Conservation (phyloP, 805 yeast genomes). For the Pichia scutulata region DNA sequence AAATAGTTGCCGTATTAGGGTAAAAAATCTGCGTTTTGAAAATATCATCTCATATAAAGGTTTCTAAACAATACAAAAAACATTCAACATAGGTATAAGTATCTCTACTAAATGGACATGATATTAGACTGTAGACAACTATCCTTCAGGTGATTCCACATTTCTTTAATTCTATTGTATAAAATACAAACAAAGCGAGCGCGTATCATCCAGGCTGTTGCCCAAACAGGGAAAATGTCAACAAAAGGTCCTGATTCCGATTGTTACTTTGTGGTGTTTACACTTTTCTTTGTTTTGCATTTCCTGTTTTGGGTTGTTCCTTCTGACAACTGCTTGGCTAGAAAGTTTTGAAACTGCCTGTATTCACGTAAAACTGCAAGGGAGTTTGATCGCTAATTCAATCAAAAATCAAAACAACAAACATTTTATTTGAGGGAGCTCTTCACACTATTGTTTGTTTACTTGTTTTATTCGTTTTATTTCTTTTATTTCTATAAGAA, state of each 20-base stretch:
- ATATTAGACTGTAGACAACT: not conserved
- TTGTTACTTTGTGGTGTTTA: not conserved
- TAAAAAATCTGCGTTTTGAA: not conserved
- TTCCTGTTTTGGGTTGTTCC: not conserved
- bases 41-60: not conserved
- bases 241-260: not conserved
- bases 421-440: not conserved
- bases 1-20: not conserved
- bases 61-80: too few relatives aligned
- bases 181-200: not conserved
- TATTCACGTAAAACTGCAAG: not conserved
- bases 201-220: not conserved
- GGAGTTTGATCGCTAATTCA: not conserved
- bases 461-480: not conserved
- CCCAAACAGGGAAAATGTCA: constrained; percentile 4
- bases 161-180: not conserved
- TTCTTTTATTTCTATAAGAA: not conserved
- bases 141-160: too few relatives aligned
- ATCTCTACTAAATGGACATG: too few relatives aligned
- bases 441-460: not conserved
- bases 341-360: not conserved
- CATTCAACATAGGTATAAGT: too few relatives aligned
- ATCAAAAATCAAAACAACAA: not conserved
- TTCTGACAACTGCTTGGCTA: not conserved
- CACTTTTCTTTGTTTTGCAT: not conserved